Evolutionary conservation across 306 rosid genomes (phyloP).

Genomic region (Vicia sativa): DNA sequence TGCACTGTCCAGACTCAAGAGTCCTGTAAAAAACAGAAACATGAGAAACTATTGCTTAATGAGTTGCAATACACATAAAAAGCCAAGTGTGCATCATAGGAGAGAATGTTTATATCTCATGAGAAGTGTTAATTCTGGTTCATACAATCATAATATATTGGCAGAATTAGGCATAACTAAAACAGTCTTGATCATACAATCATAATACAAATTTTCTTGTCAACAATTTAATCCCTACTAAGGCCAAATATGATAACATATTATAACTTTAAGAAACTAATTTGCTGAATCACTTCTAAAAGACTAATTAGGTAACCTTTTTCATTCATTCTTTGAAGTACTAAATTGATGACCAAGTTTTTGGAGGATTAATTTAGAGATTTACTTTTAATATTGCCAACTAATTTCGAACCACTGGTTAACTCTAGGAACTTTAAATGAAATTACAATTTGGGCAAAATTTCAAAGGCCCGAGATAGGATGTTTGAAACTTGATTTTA

Average conservation of each 20-base stretch:
- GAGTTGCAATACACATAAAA: not conserved
- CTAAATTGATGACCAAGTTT: not conserved
- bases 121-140: not conserved
- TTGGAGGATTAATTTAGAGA: not conserved
- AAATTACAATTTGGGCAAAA: not conserved
- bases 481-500: not conserved
- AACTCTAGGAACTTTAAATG: not conserved
- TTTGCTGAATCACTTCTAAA: too few relatives aligned
- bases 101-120: not conserved
- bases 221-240: too few relatives aligned
- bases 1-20: not conserved
- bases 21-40: slow-evolving; percentile 17
- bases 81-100: not conserved
- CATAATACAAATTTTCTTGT: too few relatives aligned
- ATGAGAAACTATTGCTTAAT: slow-evolving; percentile 25
- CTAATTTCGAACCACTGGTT: not conserved
- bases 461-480: not conserved
- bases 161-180: not conserved
- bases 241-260: too few relatives aligned
- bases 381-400: not conserved
- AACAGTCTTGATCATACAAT: slow-evolving; percentile 21
- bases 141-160: slow-evolving; percentile 3
- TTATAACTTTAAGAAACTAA: too few relatives aligned
- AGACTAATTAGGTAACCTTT: too few relatives aligned
- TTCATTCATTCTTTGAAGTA: not conserved